A percentile compares a stretch with the other conserved stretches of the same genome.
phyloP scores from a whole-genome alignment of 441 rosid genomes.

The Geranium incanum region DNA sequence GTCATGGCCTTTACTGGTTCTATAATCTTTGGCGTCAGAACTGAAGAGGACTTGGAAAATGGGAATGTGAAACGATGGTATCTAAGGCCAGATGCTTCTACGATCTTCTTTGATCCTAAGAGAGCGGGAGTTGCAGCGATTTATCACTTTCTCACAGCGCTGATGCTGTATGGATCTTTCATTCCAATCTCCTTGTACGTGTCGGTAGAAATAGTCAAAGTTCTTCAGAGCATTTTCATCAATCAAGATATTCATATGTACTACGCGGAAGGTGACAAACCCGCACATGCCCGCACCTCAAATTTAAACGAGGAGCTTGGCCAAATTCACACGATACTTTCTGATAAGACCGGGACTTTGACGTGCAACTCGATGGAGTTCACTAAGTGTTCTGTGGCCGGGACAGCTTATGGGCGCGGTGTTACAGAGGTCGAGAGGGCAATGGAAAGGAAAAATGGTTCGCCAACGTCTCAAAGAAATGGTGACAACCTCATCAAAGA shows the following conservation, averaged over 20 bases:
- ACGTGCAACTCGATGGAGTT: conserved; percentile 78
- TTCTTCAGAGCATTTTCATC: conserved; percentile 65
- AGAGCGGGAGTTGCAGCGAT: conserved; percentile 37
- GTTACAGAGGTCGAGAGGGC: conserved; percentile 67
- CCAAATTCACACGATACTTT: conserved; percentile 56
- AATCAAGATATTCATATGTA: conserved; percentile 62
- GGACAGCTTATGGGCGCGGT: conserved; percentile 59
- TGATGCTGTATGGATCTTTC: conserved; percentile 51
- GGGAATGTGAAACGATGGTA: conserved; percentile 63
- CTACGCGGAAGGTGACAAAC: conserved; percentile 56
- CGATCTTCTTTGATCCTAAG: conserved; percentile 39
- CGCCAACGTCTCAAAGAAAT: conserved; percentile 19
- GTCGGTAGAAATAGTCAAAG: conserved; percentile 63
- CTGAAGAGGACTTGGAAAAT: conserved; percentile 35
- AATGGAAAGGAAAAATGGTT: conserved; percentile 40
- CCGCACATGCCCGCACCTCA: conserved; percentile 37
- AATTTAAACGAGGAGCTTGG: conserved; percentile 54
- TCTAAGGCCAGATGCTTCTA: conserved; percentile 44
- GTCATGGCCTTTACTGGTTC: conserved; percentile 43
- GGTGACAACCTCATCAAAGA: conserved; percentile 22
- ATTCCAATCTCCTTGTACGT: conserved; percentile 67
- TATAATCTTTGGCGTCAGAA: conserved; percentile 46
- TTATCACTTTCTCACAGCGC: conserved; percentile 44
- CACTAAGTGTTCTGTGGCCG: conserved; percentile 62
- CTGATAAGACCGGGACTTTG: conserved; percentile 70